Evolutionary conservation across 2,329 filamentous ascomycete genomes (phyloP).

Genomic region (Dactylonectria macrodidyma): DNA sequence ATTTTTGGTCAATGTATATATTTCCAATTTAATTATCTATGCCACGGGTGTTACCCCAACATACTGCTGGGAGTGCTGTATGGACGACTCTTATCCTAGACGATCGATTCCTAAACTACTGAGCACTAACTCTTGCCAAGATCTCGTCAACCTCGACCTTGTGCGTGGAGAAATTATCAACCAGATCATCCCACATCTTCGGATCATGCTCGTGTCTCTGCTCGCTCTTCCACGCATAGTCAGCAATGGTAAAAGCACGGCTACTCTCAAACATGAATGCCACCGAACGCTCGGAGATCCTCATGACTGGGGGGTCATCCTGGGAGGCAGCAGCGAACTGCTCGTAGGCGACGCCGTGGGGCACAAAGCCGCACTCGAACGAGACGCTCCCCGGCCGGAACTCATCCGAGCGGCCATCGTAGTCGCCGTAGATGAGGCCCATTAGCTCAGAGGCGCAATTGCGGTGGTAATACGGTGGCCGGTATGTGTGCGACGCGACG

Average conservation of each 20-base stretch:
- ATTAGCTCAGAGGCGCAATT: slow-evolving; percentile 72
- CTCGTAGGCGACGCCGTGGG: slow-evolving; percentile 38
- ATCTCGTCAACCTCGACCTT: slow-evolving; percentile 29
- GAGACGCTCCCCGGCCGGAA: slow-evolving; percentile 36
- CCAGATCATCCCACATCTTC: slow-evolving; percentile 34
- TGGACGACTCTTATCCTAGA: too few species aligned
- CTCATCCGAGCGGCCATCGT: slow-evolving; percentile 44
- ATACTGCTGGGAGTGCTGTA: too few species aligned
- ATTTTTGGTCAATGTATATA: too few species aligned
- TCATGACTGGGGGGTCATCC: slow-evolving; percentile 25
- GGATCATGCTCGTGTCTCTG: slow-evolving; percentile 31
- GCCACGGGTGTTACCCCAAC: too few species aligned
- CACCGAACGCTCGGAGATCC: slow-evolving; percentile 23
- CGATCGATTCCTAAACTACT: too few species aligned
- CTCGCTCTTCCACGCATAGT: slow-evolving; percentile 31
- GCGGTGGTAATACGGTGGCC: slow-evolving; percentile 76
- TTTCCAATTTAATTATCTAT: too few species aligned
- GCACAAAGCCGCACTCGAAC: slow-evolving; percentile 36
- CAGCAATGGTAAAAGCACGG: slow-evolving; percentile 31
- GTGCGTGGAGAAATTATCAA: slow-evolving; percentile 34
- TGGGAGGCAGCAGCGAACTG: slow-evolving; percentile 27
- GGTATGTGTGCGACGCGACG: slow-evolving; percentile 72
- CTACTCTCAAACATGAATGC: slow-evolving; percentile 34
- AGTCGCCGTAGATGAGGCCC: slow-evolving; percentile 62
- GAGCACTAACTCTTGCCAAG: too few species aligned